These are phyloP conservation scores for Russula earlei DNA, from an alignment of 768 basidiomycete species.

Conservation along the genomic window DNA sequence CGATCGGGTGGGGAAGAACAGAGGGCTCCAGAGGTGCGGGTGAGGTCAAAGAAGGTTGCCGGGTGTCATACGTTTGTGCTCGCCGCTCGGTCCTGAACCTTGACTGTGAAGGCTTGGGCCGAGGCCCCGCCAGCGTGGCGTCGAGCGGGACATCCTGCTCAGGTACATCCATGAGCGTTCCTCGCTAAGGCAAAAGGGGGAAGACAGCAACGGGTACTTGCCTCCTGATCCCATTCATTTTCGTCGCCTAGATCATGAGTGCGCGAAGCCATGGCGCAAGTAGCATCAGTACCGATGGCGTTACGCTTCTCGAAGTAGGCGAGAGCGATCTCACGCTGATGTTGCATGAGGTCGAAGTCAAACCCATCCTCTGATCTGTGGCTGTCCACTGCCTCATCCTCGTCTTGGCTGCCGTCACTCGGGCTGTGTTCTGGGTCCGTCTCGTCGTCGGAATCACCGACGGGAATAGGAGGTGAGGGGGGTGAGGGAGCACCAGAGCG, in stretches of 20 bases:
- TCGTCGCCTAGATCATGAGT: constrained; percentile 29
- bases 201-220: constrained; percentile 23
- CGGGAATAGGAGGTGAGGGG: constrained; percentile 18
- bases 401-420: constrained; percentile 19
- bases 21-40: constrained; percentile 27
- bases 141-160: constrained; percentile 38
- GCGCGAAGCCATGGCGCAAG: constrained; percentile 41
- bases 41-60: constrained; percentile 13
- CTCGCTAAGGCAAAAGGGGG: not conserved
- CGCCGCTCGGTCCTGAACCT: constrained; percentile 51
- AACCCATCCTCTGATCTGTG: constrained; percentile 40
- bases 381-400: constrained; percentile 27
- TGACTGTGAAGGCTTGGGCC: constrained; percentile 45
- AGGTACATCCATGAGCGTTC: not conserved
- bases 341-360: constrained; percentile 53
- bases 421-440: constrained; percentile 27
- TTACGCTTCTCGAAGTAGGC: constrained; percentile 58
- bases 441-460: constrained; percentile 62
- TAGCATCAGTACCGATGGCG: constrained; percentile 44
- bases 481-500: constrained; percentile 22
- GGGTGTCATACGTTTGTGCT: constrained; percentile 13
- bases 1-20: constrained; percentile 25
- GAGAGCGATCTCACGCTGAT: constrained; percentile 66
- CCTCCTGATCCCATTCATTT: constrained; percentile 38
- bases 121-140: constrained; percentile 30